Evolutionary conservation across 306 rosid genomes (phyloP).

Genomic region (Calophaca sinica): DNA sequence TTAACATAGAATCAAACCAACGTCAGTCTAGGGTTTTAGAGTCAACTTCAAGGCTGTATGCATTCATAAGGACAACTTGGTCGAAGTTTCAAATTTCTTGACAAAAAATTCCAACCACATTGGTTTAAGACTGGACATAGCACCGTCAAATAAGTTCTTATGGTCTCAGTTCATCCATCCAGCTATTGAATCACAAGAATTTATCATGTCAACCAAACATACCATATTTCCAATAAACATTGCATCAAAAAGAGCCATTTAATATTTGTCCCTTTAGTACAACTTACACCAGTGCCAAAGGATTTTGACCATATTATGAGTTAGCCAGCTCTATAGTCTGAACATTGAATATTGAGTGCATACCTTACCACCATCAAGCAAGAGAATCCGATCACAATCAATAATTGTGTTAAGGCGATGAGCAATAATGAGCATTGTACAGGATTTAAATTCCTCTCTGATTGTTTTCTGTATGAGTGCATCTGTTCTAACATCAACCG

Average conservation of each 20-base stretch:
- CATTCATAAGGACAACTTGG: slow-evolving; percentile 8
- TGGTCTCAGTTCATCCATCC: slow-evolving; percentile 29
- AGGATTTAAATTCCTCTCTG: slow-evolving; percentile 87
- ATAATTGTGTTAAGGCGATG: slow-evolving; percentile 93
- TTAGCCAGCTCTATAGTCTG: slow-evolving; percentile 25
- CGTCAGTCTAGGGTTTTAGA: slow-evolving; percentile 5
- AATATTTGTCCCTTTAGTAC: slow-evolving; percentile 4
- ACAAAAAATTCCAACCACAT: not conserved
- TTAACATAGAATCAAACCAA: slow-evolving; percentile 39
- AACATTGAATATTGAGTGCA: slow-evolving; percentile 32
- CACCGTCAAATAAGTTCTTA: not conserved
- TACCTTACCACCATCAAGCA: slow-evolving; percentile 90
- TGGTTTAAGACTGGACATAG: not conserved
- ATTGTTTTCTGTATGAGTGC: slow-evolving; percentile 92
- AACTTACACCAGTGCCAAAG: slow-evolving; percentile 5
- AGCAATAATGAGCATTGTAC: slow-evolving; percentile 93
- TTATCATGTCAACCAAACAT: slow-evolving; percentile 10
- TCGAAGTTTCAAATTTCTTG: slow-evolving; percentile 27
- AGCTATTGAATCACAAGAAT: slow-evolving; percentile 5
- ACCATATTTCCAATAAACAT: slow-evolving; percentile 25
- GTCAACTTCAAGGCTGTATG: slow-evolving; percentile 14
- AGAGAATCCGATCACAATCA: slow-evolving; percentile 82
- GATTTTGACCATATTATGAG: slow-evolving; percentile 16
- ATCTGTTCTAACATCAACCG: slow-evolving; percentile 94
- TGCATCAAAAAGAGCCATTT: slow-evolving; percentile 15